These are phyloP conservation scores for Ceratobasidium sp. DNA, from an alignment of 1,284 basidiomycete genomes.

Conservation along the genomic window DNA sequence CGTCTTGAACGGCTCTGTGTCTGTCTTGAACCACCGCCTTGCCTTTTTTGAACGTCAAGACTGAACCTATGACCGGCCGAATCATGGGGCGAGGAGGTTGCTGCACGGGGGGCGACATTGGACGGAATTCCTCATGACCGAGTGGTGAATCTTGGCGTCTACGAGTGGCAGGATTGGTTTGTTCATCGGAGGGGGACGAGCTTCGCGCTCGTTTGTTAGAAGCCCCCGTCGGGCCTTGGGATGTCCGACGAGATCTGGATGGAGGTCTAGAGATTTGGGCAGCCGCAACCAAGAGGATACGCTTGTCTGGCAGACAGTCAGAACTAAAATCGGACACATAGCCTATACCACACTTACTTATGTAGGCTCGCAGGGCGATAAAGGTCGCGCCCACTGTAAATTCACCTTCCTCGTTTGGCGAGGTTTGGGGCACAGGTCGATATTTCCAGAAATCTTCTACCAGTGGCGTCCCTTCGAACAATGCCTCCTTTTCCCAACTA, in stretches of 20 bases:
- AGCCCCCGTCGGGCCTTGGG: neutral
- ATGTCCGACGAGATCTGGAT: neutral
- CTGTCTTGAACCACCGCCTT: slow-evolving; percentile 36
- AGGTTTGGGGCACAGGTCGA: slow-evolving; percentile 5
- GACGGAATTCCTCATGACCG: neutral
- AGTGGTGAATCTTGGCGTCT: slow-evolving; percentile 15
- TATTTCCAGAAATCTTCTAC: slow-evolving; percentile 32
- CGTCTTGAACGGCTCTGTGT: slow-evolving; percentile 20
- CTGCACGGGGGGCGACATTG: neutral
- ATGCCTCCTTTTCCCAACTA: slow-evolving; percentile 26
- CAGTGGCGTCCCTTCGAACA: neutral
- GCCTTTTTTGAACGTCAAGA: slow-evolving; percentile 39
- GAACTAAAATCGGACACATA: neutral
- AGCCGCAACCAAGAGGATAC: slow-evolving; percentile 9
- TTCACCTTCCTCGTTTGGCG: slow-evolving; percentile 25
- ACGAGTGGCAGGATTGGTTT: neutral
- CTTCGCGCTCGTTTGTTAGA: slow-evolving; percentile 29
- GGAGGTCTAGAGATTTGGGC: slow-evolving; percentile 7
- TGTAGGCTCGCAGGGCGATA: slow-evolving; percentile 14
- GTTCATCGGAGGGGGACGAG: neutral
- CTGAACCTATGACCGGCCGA: slow-evolving; percentile 28
- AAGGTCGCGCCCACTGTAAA: slow-evolving; percentile 21
- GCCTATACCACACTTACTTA: slow-evolving; percentile 2
- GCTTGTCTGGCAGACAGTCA: neutral
- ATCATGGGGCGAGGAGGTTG: slow-evolving; percentile 25